Percentiles rank a stretch among this genome's conserved stretches.
Evolutionary conservation across 352 stramenopile genomes (phyloP).

Genomic region (Globisporangium cystogenes): DNA sequence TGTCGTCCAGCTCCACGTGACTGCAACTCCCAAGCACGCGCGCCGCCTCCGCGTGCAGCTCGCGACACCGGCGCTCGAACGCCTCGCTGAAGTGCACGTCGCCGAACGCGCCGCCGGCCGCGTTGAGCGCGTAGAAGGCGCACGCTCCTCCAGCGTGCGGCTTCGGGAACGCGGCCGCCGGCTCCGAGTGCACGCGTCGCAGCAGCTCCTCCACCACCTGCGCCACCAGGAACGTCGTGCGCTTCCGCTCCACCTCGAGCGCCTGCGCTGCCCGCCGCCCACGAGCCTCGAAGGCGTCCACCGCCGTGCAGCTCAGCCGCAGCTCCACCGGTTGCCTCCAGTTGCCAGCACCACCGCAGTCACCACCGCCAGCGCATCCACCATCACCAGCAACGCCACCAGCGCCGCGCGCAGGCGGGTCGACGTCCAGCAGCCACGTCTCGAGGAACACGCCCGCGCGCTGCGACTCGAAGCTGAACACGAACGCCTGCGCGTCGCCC

Average conservation of each 20-base stretch:
- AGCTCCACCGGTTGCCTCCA: no score
- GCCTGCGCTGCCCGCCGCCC: slow-evolving; percentile 19
- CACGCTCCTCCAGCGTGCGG: slow-evolving; percentile 27
- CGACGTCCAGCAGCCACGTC: slow-evolving; percentile 61
- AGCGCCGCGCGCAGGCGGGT: slow-evolving; percentile 27
- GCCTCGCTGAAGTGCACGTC: slow-evolving; percentile 35
- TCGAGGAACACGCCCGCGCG: slow-evolving; percentile 53
- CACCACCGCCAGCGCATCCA: no score
- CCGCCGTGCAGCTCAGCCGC: slow-evolving; percentile 42
- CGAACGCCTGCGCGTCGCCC: slow-evolving; percentile 38
- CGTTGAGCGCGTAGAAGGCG: slow-evolving; percentile 8
- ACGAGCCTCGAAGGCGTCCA: slow-evolving; percentile 51
- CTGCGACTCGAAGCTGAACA: slow-evolving; percentile 53
- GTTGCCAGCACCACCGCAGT: no score
- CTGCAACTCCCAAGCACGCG: slow-evolving; percentile 11
- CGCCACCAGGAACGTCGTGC: slow-evolving; percentile 42
- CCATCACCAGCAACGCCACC: no score
- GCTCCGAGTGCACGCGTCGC: slow-evolving; percentile 21
- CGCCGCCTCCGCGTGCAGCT: slow-evolving; percentile 23
- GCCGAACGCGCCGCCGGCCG: slow-evolving; percentile 14
- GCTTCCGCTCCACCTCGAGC: slow-evolving; percentile 10
- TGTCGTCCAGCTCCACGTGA: no score
- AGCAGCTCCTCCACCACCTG: slow-evolving; percentile 56
- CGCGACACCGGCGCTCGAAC: slow-evolving; percentile 15
- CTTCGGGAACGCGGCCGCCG: slow-evolving; percentile 16